phyloP scores from a whole-genome alignment of 257 asterid genomes.

The Scutellaria baicalensis region DNA sequence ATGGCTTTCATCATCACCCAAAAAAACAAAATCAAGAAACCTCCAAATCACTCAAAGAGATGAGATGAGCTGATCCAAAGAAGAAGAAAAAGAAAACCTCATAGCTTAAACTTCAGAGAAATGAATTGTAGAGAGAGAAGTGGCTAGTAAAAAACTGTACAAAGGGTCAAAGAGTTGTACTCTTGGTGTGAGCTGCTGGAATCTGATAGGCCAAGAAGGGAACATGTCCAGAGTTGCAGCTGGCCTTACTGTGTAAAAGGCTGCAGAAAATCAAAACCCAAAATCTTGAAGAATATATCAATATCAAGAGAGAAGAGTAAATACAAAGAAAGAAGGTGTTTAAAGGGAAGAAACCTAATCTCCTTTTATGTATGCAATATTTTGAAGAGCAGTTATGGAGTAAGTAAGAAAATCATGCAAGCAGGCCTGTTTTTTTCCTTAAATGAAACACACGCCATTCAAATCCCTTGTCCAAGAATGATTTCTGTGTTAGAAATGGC shows the following conservation, averaged over 20 bases:
- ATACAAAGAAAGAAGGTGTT: not conserved
- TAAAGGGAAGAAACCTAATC: conserved; percentile 28
- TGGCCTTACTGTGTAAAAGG: conserved; percentile 67
- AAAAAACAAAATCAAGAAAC: conserved; percentile 13
- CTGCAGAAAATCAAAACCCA: conserved; percentile 63
- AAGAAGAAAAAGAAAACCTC: not conserved
- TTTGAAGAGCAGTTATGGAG: conserved; percentile 54
- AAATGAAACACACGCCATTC: conserved; percentile 73
- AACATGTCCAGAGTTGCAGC: conserved; percentile 96
- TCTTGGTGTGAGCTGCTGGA: conserved; percentile 52
- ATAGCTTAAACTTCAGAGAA: not conserved
- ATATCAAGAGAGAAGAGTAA: not conserved
- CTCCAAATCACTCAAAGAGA: conserved; percentile 22
- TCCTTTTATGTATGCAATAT: not conserved
- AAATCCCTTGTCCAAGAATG: conserved; percentile 51
- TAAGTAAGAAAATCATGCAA: conserved; percentile 64
- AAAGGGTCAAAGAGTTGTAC: conserved; percentile 27
- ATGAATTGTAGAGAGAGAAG: too few species aligned
- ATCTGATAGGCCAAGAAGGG: conserved; percentile 93
- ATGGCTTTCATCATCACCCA: conserved; percentile 24
- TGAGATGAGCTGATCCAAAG: too few species aligned
- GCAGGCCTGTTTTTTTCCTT: conserved; percentile 51
- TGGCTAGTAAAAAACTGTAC: not conserved
- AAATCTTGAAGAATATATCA: conserved; percentile 41
- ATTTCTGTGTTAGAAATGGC: conserved; percentile 52